Percentiles rank a stretch among this genome's conserved stretches.
These are phyloP conservation scores for Cladosporium sphaerospermum DNA, from an alignment of 2,329 filamentous ascomycete genomes.

Conservation along the genomic window DNA sequence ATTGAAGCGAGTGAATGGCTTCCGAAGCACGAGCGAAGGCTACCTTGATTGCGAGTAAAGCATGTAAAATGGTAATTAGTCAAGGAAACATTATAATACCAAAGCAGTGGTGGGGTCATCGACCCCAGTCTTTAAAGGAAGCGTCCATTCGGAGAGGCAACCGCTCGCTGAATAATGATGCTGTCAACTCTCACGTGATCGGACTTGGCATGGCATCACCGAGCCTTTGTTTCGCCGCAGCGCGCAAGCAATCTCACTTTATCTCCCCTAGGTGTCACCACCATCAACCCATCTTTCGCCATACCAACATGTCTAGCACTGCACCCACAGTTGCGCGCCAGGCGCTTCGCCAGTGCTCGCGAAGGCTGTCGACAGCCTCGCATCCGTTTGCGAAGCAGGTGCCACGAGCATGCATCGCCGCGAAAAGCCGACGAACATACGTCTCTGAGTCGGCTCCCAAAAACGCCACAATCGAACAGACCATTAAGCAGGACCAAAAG, in stretches of 20 bases:
- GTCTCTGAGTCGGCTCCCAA: slow-evolving; percentile 77
- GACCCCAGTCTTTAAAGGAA: too few species aligned
- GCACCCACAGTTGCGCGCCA: slow-evolving; percentile 68
- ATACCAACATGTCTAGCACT: slow-evolving; percentile 38
- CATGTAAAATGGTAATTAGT: too few species aligned
- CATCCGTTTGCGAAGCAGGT: slow-evolving; percentile 35
- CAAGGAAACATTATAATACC: too few species aligned
- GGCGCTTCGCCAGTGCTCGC: slow-evolving; percentile 56
- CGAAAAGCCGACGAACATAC: slow-evolving; percentile 51
- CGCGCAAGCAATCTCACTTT: neutral
- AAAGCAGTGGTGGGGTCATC: too few species aligned
- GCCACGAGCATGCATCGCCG: slow-evolving; percentile 36
- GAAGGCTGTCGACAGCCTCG: slow-evolving; percentile 41
- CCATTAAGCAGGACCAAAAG: slow-evolving; percentile 81
- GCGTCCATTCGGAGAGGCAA: neutral
- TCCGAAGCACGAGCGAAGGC: too few species aligned
- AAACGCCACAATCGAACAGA: slow-evolving; percentile 72
- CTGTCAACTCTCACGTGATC: neutral
- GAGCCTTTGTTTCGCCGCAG: slow-evolving; percentile 5
- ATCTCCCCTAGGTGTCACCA: neutral
- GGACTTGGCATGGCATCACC: slow-evolving; percentile 5
- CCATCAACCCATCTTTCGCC: slow-evolving; percentile 10
- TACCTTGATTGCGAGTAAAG: too few species aligned
- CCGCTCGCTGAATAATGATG: slow-evolving; percentile 9
- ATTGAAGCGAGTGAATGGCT: too few species aligned